phyloP scores from a whole-genome alignment of 192 early-diverging fungal species.

The Spizellomyces punctatus region DNA sequence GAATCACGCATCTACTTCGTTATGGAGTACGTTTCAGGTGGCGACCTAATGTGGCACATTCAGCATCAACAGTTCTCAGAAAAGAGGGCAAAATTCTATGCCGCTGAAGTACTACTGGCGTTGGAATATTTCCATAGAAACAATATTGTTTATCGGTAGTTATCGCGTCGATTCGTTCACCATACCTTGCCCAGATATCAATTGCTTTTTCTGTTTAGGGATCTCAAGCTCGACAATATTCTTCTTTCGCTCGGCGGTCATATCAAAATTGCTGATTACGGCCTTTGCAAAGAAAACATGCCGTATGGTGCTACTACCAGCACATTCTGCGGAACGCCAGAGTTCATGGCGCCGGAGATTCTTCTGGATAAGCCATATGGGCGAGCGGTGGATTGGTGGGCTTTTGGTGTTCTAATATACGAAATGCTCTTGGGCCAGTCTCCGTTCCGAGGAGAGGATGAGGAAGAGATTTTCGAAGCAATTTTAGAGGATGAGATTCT shows the following conservation, averaged over 20 bases:
- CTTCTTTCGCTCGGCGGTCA: conserved; percentile 89
- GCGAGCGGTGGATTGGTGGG: conserved; percentile 99
- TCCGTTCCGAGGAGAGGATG: conserved; percentile 94
- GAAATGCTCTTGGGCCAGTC: conserved; percentile 75
- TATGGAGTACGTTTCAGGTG: conserved; percentile 97
- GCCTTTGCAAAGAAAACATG: conserved; percentile 97
- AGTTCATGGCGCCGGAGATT: conserved; percentile 99
- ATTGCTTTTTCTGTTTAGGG: conserved; percentile 45
- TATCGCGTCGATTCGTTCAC: background rate
- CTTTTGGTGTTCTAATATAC: conserved; percentile 71
- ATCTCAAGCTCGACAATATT: conserved; percentile 97
- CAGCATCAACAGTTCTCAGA: conserved; percentile 90
- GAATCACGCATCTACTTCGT: conserved; percentile 96
- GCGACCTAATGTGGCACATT: conserved; percentile 99
- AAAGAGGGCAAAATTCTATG: conserved; percentile 93
- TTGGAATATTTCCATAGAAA: conserved; percentile 95
- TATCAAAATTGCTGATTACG: conserved; percentile 98
- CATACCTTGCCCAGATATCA: background rate
- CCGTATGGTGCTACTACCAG: conserved; percentile 82
- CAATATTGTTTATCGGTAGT: conserved; percentile 84
- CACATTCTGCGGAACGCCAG: conserved; percentile 98
- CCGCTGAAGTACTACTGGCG: conserved; percentile 91
- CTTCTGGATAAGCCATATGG: conserved; percentile 93
- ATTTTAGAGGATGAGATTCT: conserved; percentile 95
- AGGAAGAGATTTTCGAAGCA: conserved; percentile 97